These are phyloP conservation scores for Alternaria burnsii DNA, from an alignment of 2,329 filamentous ascomycete genomes.

Conservation along the genomic window DNA sequence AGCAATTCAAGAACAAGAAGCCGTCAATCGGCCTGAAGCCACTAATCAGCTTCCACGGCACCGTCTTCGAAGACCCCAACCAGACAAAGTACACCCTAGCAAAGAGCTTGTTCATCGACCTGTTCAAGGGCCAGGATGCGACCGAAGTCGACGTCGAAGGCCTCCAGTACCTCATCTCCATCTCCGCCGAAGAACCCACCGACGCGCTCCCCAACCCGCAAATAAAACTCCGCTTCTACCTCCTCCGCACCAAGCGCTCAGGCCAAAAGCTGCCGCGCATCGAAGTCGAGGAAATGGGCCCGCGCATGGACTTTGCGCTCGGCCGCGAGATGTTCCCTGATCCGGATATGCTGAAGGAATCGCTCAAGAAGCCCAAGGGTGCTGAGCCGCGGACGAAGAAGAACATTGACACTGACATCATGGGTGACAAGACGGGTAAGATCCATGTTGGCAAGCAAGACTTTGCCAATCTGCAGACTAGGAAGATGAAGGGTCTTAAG, in stretches of 20 bases:
- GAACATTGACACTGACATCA: conserved; percentile 89
- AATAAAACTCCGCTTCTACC: conserved; percentile 79
- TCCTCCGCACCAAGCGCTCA: conserved; percentile 84
- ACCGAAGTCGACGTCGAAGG: conserved; percentile 93
- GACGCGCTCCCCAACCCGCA: conserved; percentile 54
- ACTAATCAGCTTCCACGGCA: conserved; percentile 89
- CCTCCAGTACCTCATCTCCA: conserved; percentile 86
- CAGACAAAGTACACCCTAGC: conserved; percentile 82
- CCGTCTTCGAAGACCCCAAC: conserved; percentile 83
- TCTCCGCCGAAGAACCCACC: conserved; percentile 72
- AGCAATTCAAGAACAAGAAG: conserved; percentile 74
- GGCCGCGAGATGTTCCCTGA: conserved; percentile 84
- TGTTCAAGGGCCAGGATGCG: conserved; percentile 84
- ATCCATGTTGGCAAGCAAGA: conserved; percentile 93
- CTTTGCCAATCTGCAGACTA: conserved; percentile 84
- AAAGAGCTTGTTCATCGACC: conserved; percentile 86
- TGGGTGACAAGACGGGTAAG: conserved; percentile 95
- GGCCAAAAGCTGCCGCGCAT: conserved; percentile 88
- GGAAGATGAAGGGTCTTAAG: conserved; percentile 99
- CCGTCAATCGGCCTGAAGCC: conserved; percentile 82
- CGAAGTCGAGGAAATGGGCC: conserved; percentile 94
- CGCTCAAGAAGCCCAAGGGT: conserved; percentile 83
- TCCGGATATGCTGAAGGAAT: conserved; percentile 82
- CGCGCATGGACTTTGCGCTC: conserved; percentile 88
- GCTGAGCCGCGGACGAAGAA: conserved; percentile 85